Evolutionary conservation across 805 yeast species (phyloP), one percentile per base, ranked within the genome.

Genomic region (Kodamaea leandrae): DNA sequence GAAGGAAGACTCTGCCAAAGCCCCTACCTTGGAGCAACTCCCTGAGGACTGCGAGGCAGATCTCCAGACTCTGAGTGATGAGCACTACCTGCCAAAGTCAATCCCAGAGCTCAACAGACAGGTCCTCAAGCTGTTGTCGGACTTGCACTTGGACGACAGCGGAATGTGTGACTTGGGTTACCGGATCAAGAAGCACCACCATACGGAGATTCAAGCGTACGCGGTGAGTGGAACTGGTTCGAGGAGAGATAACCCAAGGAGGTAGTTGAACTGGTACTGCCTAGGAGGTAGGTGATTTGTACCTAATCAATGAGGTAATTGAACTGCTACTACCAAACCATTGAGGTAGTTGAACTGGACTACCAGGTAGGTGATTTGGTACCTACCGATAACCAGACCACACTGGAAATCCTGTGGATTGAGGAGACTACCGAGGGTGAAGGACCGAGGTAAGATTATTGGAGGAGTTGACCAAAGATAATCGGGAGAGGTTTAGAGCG

Each of bases 141-240:
- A 55, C 25, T 45, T 55, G 40, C 51, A 45, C 36, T 24, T 58
- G 20, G 60, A 53, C 19, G 23, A 53, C n/a, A 51, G 48, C 37
- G 71, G 72, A 2, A 32, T 48, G 26, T 68, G 74, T 44, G 68
- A 68, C 12, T 56, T 68, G 39, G 75, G 75, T 3, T 70, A 69
- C 46, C 63, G 57, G 49, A 58, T 70, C 32, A 66, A 55, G 42
- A 68, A 61, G 51, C 75, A 70, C 44, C 71, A 66, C 48, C 75
- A 70, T 45, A 47, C 60, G 36, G 74, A 66, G 15, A 53, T 67
- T 4, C 62, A 68, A 46, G 60, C 59, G 35, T 62, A 57, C 9
- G 57, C 60, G 1, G 52, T 61, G 23, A 40, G 39, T 10, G 43
- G 43, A 2, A 34, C 14, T 52, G 60, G 5, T 6, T 39, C 55